These are phyloP conservation scores for Pseudogymnoascus sp. DNA, from an alignment of 2,329 filamentous ascomycete species.

Conservation along the genomic window DNA sequence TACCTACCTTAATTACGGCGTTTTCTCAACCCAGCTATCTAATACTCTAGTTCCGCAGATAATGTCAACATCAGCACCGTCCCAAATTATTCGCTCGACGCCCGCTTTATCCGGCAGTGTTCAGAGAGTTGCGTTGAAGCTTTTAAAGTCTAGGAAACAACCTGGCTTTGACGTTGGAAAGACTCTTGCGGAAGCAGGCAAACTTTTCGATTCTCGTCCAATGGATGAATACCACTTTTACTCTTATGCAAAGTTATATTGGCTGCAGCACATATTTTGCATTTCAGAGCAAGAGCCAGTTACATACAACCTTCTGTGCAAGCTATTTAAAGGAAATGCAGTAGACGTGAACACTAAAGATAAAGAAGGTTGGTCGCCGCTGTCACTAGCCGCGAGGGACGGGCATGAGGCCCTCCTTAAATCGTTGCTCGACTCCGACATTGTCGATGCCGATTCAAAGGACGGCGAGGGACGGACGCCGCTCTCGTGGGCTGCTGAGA, in stretches of 20 bases:
- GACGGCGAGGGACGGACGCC: background rate
- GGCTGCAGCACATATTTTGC: background rate
- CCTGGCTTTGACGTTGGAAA: constrained; percentile 12
- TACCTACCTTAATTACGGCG: constrained; percentile 28
- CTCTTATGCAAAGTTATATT: constrained; percentile 13
- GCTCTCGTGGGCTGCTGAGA: background rate
- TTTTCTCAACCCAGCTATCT: constrained; percentile 21
- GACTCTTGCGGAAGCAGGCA: constrained; percentile 10
- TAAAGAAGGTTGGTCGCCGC: constrained; percentile 1
- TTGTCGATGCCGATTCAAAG: background rate
- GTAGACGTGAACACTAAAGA: constrained; percentile 10
- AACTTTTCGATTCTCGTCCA: constrained; percentile 9
- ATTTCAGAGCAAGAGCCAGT: background rate
- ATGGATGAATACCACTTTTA: constrained; percentile 12
- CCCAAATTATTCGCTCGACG: constrained; percentile 20
- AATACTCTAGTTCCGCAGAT: constrained; percentile 19
- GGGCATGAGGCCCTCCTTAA: constrained; percentile 8
- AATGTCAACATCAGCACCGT: constrained; percentile 17
- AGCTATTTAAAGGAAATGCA: constrained; percentile 7
- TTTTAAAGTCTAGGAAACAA: constrained; percentile 11
- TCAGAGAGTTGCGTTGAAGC: constrained; percentile 16
- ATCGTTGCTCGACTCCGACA: background rate
- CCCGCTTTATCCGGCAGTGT: constrained; percentile 14
- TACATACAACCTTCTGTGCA: background rate
- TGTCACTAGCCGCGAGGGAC: background rate